Evolutionary conservation across 108 stramenopile genomes (phyloP), one percentile per base, ranked within the genome.

Genomic region (Cyclotella atomus): DNA sequence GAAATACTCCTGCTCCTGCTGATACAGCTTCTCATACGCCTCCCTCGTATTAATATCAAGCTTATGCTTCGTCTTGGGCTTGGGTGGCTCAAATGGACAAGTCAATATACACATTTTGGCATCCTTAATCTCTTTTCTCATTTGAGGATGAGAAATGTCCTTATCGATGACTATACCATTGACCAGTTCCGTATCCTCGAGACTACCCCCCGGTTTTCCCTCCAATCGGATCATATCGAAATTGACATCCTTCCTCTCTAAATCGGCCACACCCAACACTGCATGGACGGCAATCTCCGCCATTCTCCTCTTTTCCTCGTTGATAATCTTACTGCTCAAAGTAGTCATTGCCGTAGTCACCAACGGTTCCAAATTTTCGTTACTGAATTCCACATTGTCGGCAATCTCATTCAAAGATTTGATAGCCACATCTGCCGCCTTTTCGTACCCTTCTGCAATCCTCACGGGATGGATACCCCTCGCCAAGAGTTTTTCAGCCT

Each of bases 1-100:
- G 85, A 99, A 99, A 83, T 99, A 99, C 33, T 94, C 79, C 84
- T 98, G 97, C 84, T 99, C 99, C 50, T 95, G 90, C 68, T 92
- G 66, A 81, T 93, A 93, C 24, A 99, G 83, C 74, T 90, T 83
- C 53, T 97, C 94, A 76, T 99, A 99, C 35, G 97, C 97, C 79
- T 98, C 98, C 59, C 79, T 88, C 30, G 96, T 95, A 38, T 88
- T 84, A 79, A 99, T 99, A 74, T 99, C 97, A 73, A 99, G 87
- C 94, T 98, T 99, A 87, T 99, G 99, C 84, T 99, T 99, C 30
- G 98, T 99, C 85, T 99, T 99, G 70, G 99, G 98, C 86, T 98
- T 98, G 53, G 99, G 98, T 49, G 99, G 98, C 85, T 99, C 99
- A 81, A 99, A 96, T 23, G 98, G 98, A 85, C 98, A 98, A 46